These are phyloP conservation scores for Helotiales sp. DNA, from an alignment of 2,329 filamentous ascomycete species.

Conservation along the genomic window DNA sequence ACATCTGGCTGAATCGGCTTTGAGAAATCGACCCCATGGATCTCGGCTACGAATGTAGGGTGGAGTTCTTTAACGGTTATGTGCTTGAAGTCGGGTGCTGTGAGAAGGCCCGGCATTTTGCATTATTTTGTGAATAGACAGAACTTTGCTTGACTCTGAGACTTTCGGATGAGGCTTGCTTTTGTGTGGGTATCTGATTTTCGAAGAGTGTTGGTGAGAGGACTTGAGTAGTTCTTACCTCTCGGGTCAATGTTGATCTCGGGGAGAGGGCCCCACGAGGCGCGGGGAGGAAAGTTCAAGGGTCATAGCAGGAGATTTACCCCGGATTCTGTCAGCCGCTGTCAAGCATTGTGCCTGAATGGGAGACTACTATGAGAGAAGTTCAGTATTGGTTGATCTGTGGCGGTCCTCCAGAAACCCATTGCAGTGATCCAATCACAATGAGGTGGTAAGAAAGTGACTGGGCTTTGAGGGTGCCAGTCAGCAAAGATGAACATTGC, in stretches of 20 bases:
- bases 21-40: conserved; percentile 46
- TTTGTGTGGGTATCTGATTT: no score
- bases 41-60: conserved; percentile 47
- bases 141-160: no score
- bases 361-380: no score
- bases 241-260: not conserved
- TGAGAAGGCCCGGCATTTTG: conserved; percentile 30
- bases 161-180: no score
- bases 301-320: not conserved
- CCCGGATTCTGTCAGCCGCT: not conserved
- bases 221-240: not conserved
- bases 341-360: not conserved
- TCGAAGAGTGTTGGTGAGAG: not conserved
- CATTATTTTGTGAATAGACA: not conserved
- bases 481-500: conserved; percentile 9
- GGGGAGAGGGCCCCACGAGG: not conserved
- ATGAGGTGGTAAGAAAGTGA: not conserved
- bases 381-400: not conserved
- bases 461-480: not conserved
- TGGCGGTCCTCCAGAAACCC: no score
- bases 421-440: not conserved
- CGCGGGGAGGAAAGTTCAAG: not conserved
- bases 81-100: conserved; percentile 36
- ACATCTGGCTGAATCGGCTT: conserved; percentile 42
- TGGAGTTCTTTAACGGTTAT: conserved; percentile 44